phyloP scores from a whole-genome alignment of 179 eudicot species.

The Drosera spatulata region DNA sequence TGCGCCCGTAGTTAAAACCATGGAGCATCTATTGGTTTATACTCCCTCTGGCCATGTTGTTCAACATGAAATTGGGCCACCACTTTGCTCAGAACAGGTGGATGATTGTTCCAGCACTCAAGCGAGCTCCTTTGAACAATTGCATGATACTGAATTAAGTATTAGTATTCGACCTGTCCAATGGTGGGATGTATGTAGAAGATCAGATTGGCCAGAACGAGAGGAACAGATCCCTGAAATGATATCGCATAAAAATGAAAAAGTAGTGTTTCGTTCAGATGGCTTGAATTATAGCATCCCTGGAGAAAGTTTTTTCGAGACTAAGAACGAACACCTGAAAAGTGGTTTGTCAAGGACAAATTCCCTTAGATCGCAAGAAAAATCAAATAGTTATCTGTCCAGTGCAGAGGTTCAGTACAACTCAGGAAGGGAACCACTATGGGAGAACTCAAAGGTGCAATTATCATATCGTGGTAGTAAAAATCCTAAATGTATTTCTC shows the following conservation, averaged over 20 bases:
- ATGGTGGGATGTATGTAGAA: slow-evolving; percentile 84
- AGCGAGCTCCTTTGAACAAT: slow-evolving; percentile 19
- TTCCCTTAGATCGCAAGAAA: slow-evolving; percentile 26
- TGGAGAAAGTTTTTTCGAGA: not conserved
- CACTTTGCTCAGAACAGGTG: slow-evolving; percentile 30
- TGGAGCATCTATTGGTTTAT: slow-evolving; percentile 60
- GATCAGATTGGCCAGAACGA: slow-evolving; percentile 60
- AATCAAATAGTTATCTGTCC: slow-evolving; percentile 48
- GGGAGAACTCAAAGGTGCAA: slow-evolving; percentile 62
- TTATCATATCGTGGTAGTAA: not conserved
- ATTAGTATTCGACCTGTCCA: slow-evolving; percentile 51
- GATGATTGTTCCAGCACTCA: slow-evolving; percentile 27
- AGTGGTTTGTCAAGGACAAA: slow-evolving; percentile 10
- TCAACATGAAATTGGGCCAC: slow-evolving; percentile 56
- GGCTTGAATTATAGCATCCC: slow-evolving; percentile 1
- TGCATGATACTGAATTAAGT: slow-evolving; percentile 43
- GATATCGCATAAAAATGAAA: slow-evolving; percentile 10
- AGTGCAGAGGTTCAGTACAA: slow-evolving; percentile 64
- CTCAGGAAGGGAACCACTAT: slow-evolving; percentile 40
- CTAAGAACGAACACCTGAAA: not conserved
- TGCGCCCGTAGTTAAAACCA: slow-evolving; percentile 12
- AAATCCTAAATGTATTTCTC: not conserved
- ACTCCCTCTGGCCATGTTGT: slow-evolving; percentile 60
- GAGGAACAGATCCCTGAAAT: slow-evolving; percentile 34
- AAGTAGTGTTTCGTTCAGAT: slow-evolving; percentile 1